Conservation (phyloP, 179 eudicot species). For the Silene coronaria region DNA sequence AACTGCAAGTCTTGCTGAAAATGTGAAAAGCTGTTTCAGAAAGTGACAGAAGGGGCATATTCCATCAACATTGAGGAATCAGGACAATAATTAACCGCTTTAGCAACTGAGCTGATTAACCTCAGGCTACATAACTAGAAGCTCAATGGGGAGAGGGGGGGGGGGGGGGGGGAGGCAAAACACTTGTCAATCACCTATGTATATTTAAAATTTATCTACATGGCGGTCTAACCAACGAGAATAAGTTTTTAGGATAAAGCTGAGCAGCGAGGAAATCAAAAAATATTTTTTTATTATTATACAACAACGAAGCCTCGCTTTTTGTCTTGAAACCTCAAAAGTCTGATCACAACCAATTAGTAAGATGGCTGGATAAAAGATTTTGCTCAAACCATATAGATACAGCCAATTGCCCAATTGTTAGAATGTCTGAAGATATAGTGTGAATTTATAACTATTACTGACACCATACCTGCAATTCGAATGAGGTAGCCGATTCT, state of each 20-base stretch:
- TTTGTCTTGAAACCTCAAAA: not conserved
- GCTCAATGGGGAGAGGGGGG: not conserved
- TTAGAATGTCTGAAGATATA: not conserved
- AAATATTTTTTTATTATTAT: not conserved
- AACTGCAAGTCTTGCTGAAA: conserved; percentile 52
- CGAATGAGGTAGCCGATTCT: conserved; percentile 16
- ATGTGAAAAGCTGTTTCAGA: not conserved
- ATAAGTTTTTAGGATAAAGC: not conserved
- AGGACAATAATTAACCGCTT: not conserved
- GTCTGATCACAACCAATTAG: not conserved
- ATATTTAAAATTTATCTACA: not conserved
- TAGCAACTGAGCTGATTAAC: not conserved
- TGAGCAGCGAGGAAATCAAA: not conserved
- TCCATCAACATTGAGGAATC: conserved; percentile 13
- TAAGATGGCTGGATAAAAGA: not conserved
- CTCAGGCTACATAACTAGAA: not conserved
- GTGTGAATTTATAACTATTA: too few species aligned
- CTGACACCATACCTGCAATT: conserved; percentile 25
- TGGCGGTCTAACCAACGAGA: not conserved
- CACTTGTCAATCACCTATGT: not conserved
- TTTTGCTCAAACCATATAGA: not conserved
- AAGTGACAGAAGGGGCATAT: not conserved
- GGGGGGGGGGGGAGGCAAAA: not conserved
- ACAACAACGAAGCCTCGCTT: not conserved
- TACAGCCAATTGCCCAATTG: not conserved